These are phyloP conservation scores for Daldinia eschscholtzii DNA, from an alignment of 2,329 filamentous ascomycete genomes.

Conservation along the genomic window DNA sequence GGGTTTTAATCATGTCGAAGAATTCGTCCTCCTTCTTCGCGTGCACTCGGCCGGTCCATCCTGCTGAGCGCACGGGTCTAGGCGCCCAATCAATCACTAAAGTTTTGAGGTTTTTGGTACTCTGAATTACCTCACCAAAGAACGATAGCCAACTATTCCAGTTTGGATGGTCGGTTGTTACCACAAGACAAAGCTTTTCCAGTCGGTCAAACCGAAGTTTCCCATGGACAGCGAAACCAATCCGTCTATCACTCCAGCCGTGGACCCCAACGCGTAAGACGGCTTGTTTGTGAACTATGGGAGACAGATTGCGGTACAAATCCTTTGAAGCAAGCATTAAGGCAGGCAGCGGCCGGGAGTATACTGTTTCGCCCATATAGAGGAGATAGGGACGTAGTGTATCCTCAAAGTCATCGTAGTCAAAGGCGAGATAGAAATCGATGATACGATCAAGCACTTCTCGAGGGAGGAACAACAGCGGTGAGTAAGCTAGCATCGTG, in stretches of 20 bases:
- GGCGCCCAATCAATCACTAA: conserved; percentile 52
- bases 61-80: conserved; percentile 27
- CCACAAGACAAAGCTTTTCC: conserved; percentile 45
- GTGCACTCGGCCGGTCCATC: conserved; percentile 36
- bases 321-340: conserved; percentile 45
- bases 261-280: conserved; percentile 47
- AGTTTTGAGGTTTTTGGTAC: conserved; percentile 37
- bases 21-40: conserved; percentile 48
- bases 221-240: conserved; percentile 52
- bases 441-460: conserved; percentile 48
- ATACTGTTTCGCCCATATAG: conserved; percentile 34
- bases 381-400: conserved; percentile 42
- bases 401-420: conserved; percentile 44
- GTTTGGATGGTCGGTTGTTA: conserved; percentile 49
- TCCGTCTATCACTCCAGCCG: conserved; percentile 42
- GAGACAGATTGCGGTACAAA: conserved; percentile 41
- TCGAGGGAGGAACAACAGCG: conserved; percentile 40
- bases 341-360: conserved; percentile 38
- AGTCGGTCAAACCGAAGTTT: conserved; percentile 48
- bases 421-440: conserved; percentile 45
- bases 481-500: conserved; percentile 28
- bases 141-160: conserved; percentile 53
- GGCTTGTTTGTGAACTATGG: conserved; percentile 46
- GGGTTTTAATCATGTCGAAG: conserved; percentile 35
- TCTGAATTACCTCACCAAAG: conserved; percentile 44